Conservation (phyloP, 495 filamentous ascomycete genomes). For the Lasiosphaeria ovina region DNA sequence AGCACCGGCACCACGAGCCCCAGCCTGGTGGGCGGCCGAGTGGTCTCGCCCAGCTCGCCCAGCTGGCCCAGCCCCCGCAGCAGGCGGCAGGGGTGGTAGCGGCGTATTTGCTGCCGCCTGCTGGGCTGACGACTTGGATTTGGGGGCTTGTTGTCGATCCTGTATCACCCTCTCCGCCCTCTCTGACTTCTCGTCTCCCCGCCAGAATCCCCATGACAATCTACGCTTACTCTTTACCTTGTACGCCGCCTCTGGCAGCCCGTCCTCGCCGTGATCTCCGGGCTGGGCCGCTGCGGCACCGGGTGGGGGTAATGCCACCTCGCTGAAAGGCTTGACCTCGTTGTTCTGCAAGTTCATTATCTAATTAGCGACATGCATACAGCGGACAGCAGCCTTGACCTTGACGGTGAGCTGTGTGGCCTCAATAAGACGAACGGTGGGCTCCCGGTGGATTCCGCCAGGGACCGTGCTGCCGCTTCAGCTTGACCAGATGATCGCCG, state of each 20-base stretch:
- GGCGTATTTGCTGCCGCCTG: slow-evolving; percentile 8
- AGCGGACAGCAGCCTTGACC: no score
- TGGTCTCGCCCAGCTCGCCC: slow-evolving; percentile 10
- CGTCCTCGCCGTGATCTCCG: not conserved
- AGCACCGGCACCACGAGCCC: slow-evolving; percentile 1
- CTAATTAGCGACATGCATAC: not conserved
- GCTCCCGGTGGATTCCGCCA: not conserved
- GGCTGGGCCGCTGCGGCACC: not conserved
- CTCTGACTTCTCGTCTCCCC: slow-evolving; percentile 11
- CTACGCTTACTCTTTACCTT: slow-evolving; percentile 13
- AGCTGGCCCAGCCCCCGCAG: no score
- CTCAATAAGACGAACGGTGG: not conserved
- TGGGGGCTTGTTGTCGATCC: slow-evolving; percentile 12
- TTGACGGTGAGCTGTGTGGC: not conserved
- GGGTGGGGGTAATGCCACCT: not conserved
- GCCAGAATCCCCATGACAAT: slow-evolving; percentile 28
- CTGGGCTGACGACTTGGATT: slow-evolving; percentile 11
- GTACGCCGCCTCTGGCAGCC: not conserved
- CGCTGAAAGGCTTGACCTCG: not conserved
- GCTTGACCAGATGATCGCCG: not conserved
- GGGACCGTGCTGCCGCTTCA: not conserved
- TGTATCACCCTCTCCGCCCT: slow-evolving; percentile 2
- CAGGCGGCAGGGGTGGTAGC: slow-evolving; percentile 1
- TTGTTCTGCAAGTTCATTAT: not conserved
- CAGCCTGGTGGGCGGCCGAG: not conserved